Evolutionary conservation across 176 grass and related monocot genomes (phyloP), one percentile per base, ranked within the genome.

Genomic region (Raddia guianensis): DNA sequence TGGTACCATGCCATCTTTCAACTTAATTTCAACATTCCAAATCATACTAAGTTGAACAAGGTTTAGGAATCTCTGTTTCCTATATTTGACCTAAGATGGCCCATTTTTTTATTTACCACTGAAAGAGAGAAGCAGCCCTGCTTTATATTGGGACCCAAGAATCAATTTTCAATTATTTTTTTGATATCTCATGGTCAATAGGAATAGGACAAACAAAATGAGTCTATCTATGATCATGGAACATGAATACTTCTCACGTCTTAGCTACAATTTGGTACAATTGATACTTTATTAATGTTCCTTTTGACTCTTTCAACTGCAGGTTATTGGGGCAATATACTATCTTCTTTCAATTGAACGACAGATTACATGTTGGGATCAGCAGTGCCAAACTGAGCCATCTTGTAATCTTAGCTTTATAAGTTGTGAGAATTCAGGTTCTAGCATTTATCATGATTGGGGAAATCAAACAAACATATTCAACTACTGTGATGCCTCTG

Each of bases 301-400:
- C 37, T 72, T 78, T 18, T 61, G 12, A 46, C 20, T 4, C 62
- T 56, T 89, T 37, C 44, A 2, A 8, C 35, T 89, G 80, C 88
- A 98, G 95, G 83, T 95, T 77, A 89, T 86, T 74, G 95, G 95
- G 16, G 92, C 92, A 62, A 45, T 83, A 86, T 95, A 92, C 74
- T 98, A 95, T 86, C 85, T 95, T 75, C 88, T 98, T 21, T 91
- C 95, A 16, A 18, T 98, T 52, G 90, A 93, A 76, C 88, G 95
- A 16, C 92, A 91, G 51, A 95, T 91, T 60, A 95, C 95, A 64
- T 98, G 95, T 77, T 98, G 95, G 95, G 87, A 91, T 83, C 35
- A 86, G 63, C 64, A 27, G 53, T 98, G 96, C 75, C 12, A 8
- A 50, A 5, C 0, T 27, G 83, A 95, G 42, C 43, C 20, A 50